Base-by-base conservation (phyloP, 208 protist genomes). In the Kentomonas sorsogonicus region DNA sequence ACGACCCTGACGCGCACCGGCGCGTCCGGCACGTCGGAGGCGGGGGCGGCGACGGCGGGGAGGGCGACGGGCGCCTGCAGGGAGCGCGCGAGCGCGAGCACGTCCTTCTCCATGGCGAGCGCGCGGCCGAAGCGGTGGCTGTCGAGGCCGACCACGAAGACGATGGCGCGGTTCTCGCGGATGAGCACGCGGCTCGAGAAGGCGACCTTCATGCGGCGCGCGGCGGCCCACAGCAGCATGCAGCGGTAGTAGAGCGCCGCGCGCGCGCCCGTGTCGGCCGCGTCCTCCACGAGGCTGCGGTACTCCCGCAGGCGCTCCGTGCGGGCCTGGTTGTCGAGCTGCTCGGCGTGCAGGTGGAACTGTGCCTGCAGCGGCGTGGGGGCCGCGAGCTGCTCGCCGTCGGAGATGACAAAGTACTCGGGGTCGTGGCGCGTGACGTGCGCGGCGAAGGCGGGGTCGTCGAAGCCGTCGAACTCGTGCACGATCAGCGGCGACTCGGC, bases 401-500 rank as follows among this genome's bases (percentile, higher is more conserved):
- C 90, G 25, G 79, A 81, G 55, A 93, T 85, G 47, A 96, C 65
- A 16, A 96, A 57, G 65, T 93, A 96, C 74, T 93, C 82, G 1
- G 90, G 90, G 51, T 91, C 79, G 69, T 74, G 83, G 43, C 67
- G 41, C 43, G 54, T 51, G 20, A 92, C 46, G 74, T 92, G 83
- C 20, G 53, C 53, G 13, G 57, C 52, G 63, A 92, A 96, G 6
- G 29, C 79, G 13, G 67, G 71, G 52, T 55, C 75, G 60, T 86
- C 56, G 57, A 80, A 93, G 70, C 74, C 91, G 39, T 62, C 58
- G 53, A 95, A 95, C 48, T 45, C 86, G 34, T 71, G 44, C 15
- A 93, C 79, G 10, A 70, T 45, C 23, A 93, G 69, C 9, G 39
- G 52, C 23, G 39, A 29, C 2, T 66, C 65, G 10, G 69, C 55